Evolutionary conservation across 106 monocot genomes (phyloP), one percentile per base, ranked within the genome.

Genomic region (Apostasia shenzhenica): DNA sequence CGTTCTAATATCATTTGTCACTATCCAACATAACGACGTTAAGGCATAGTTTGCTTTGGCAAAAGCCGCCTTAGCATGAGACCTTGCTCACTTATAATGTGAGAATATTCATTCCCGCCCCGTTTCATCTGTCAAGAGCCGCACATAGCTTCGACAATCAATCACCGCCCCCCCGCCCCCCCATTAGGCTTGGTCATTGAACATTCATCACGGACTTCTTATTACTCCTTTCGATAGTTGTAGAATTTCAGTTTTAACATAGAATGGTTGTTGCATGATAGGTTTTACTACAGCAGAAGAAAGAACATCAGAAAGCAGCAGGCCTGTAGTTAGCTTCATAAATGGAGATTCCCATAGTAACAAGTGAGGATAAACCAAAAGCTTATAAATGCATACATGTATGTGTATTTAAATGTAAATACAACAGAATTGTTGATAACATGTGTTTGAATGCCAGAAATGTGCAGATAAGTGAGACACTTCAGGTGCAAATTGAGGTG

Each of bases 401-500:
- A 5, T 45, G 50, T 54, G 12, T 26, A 26, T 26, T 26, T 26
- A 26, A 26, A 26, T 26, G 40, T 59, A 2, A 57, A 59, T 9
- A 8, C 6, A 59, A 68, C n/a, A 72, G 39, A 66, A 51, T 37
- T 47, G 45, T 37, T 62, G 0, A 48, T 4, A 65, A 39, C 6
- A 0, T 49, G 45, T 74, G 2, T 37, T 26, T 76, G 59, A 66
- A 60, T 75, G 1, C 68, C 76, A 85, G 88, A 65, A 76, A 56
- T 63, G 55, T 88, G 74, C 81, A 85, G 68, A 92, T 92, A 72
- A 75, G 81, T 67, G 88, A 92, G 77, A 88, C 88, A 60, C 76
- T 92, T 40, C 85, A 81, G 71, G 80, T 92, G 88, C 88, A 92
- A 79, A 88, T 88, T 67, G 88, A 92, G 76, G 92, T 88, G 63